phyloP scores from a whole-genome alignment of 305 asterid species.

The Fraxinus greggii region DNA sequence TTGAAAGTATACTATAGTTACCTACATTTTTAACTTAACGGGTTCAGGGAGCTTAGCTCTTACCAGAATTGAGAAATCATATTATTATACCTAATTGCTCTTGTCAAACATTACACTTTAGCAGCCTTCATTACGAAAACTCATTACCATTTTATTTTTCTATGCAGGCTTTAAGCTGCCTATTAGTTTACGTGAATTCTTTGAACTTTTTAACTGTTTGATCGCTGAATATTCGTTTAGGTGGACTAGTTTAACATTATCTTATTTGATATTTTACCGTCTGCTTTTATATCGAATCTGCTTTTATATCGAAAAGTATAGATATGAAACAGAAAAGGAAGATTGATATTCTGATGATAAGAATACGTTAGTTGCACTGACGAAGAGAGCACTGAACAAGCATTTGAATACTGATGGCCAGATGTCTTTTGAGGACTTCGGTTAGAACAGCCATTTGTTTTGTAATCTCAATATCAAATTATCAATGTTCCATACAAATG shows the following conservation, averaged over 20 bases:
- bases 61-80: neutral
- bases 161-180: neutral
- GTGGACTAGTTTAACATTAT: neutral
- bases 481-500: neutral
- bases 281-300: neutral
- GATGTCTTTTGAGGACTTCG: neutral
- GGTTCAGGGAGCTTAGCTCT: neutral
- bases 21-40: neutral
- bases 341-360: neutral
- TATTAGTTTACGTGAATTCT: neutral
- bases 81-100: neutral
- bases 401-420: neutral
- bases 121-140: neutral
- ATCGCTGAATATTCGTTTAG: neutral
- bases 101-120: neutral
- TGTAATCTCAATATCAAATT: neutral
- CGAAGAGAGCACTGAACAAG: neutral
- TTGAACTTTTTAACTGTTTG: neutral
- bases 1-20: neutral
- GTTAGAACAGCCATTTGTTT: neutral
- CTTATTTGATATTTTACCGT: neutral
- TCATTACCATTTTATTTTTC: neutral
- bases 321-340: neutral
- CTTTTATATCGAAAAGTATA: neutral
- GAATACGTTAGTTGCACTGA: neutral